Conservation (phyloP, 2,329 filamentous ascomycete genomes). For the Neonectria ditissima region DNA sequence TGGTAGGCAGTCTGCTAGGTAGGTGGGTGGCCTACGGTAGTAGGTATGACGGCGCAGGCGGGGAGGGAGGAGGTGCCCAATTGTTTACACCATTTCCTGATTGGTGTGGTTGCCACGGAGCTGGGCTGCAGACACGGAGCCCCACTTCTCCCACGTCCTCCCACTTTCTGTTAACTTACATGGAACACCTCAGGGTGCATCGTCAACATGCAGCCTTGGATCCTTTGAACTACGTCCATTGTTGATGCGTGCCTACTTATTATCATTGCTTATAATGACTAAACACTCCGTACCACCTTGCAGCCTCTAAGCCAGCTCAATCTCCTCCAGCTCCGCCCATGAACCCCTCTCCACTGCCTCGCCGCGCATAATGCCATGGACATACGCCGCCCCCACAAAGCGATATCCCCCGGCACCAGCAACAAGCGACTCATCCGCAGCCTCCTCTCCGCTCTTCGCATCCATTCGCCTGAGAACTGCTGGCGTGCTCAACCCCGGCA, state of each 20-base stretch:
- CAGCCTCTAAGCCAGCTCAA: slow-evolving; percentile 27
- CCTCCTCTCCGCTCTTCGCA: not conserved
- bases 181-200: not conserved
- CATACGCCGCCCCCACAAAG: slow-evolving; percentile 37
- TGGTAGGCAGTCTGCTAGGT: too few relatives aligned
- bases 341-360: slow-evolving; percentile 27
- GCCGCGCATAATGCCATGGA: slow-evolving; percentile 41
- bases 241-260: not conserved
- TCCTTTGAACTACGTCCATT: not conserved
- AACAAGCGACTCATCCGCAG: not conserved
- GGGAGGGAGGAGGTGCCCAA: not conserved
- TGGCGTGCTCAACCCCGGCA: slow-evolving; percentile 38
- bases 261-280: not conserved
- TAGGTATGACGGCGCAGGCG: not conserved
- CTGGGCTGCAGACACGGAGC: not conserved
- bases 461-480: slow-evolving; percentile 30
- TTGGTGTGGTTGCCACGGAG: slow-evolving; percentile 49
- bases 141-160: not conserved
- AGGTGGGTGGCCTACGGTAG: too few relatives aligned
- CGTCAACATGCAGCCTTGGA: not conserved
- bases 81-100: slow-evolving; percentile 49
- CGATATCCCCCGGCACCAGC: slow-evolving; percentile 15
- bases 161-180: not conserved
- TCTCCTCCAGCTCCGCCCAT: slow-evolving; percentile 14
- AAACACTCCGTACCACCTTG: not conserved